These are phyloP conservation scores for Fusarium heterosporum DNA, from an alignment of 2,329 filamentous ascomycete genomes.

Conservation along the genomic window DNA sequence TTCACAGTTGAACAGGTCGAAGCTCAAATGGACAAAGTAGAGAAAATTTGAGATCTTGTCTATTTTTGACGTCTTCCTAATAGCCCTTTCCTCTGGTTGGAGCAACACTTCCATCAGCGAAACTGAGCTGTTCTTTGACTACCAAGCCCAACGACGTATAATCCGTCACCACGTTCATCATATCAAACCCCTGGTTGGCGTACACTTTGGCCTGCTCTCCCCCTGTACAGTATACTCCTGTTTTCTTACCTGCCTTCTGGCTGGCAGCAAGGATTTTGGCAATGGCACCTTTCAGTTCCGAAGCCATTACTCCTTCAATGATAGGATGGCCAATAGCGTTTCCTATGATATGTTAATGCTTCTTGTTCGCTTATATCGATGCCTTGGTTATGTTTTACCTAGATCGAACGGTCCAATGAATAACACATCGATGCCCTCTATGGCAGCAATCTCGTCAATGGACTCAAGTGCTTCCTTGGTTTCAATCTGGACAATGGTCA, in stretches of 20 bases:
- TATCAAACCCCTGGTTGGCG: slow-evolving; percentile 69
- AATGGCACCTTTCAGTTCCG: slow-evolving; percentile 70
- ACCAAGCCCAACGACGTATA: slow-evolving; percentile 61
- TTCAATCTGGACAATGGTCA: slow-evolving; percentile 77
- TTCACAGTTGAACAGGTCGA: slow-evolving; percentile 76
- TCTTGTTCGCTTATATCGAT: neutral
- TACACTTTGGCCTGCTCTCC: slow-evolving; percentile 67
- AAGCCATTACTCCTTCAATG: slow-evolving; percentile 68
- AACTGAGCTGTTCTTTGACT: slow-evolving; percentile 60
- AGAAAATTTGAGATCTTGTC: slow-evolving; percentile 44
- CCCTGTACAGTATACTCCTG: slow-evolving; percentile 68
- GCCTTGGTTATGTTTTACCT: slow-evolving; percentile 50
- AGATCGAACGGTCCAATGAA: slow-evolving; percentile 76
- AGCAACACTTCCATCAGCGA: slow-evolving; percentile 57
- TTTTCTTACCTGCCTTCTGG: slow-evolving; percentile 72
- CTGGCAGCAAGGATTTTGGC: slow-evolving; percentile 68
- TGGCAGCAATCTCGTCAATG: slow-evolving; percentile 71
- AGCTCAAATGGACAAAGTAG: slow-evolving; percentile 74
- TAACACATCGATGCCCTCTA: slow-evolving; percentile 70
- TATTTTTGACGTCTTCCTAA: slow-evolving; percentile 37
- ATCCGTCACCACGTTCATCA: slow-evolving; percentile 70
- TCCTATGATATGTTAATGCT: slow-evolving; percentile 48
- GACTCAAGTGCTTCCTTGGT: slow-evolving; percentile 70
- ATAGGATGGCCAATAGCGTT: slow-evolving; percentile 73
- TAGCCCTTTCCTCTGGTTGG: slow-evolving; percentile 57